Evolutionary conservation across 2,329 filamentous ascomycete genomes (phyloP).

Genomic region (Alternaria triticina): DNA sequence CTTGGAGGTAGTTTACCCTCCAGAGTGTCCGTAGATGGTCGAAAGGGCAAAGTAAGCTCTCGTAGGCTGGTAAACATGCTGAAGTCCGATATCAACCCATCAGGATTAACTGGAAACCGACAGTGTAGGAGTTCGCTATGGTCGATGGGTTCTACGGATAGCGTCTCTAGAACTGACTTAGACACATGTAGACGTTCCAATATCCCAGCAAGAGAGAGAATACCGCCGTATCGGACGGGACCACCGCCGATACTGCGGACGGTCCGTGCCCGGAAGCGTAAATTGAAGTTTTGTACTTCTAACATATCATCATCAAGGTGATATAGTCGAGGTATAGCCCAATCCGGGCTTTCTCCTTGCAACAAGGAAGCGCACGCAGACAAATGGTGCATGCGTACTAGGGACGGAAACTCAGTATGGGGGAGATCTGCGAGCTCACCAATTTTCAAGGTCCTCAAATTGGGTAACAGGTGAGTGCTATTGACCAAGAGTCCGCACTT

Average conservation of each 20-base stretch:
- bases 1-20: background rate
- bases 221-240: background rate
- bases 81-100: background rate
- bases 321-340: background rate
- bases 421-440: background rate
- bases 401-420: background rate
- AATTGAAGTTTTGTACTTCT: background rate
- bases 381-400: background rate
- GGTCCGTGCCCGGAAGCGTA: background rate
- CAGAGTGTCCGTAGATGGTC: background rate
- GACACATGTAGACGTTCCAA: background rate
- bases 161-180: background rate
- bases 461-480: background rate
- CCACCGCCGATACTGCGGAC: background rate
- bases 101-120: background rate
- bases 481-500: background rate
- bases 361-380: background rate
- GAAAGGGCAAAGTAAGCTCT: background rate
- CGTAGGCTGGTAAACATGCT: background rate
- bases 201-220: background rate
- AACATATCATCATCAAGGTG: background rate
- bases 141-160: background rate
- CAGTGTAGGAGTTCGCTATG: background rate
- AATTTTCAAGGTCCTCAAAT: background rate
- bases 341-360: background rate